Conservation (phyloP, 140 eudicot genomes). For the Senecio squalidus region DNA sequence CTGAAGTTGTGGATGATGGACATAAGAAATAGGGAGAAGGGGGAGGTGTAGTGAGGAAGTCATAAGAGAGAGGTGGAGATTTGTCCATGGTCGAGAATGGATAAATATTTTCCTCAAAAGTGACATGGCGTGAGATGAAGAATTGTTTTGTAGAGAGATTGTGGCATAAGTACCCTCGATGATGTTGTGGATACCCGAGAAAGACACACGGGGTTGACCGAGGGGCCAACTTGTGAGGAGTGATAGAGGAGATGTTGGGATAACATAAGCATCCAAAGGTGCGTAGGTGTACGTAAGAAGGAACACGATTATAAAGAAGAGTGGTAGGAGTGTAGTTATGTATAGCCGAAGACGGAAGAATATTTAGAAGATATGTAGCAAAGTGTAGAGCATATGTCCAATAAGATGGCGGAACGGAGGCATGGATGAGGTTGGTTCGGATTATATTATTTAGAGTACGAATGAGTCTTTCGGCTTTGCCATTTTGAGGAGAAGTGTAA, state of each 20-base stretch:
- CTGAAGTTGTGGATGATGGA: too few species aligned
- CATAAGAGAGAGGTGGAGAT: too few species aligned
- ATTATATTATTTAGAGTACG: background rate
- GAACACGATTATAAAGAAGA: background rate
- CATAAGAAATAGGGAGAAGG: too few species aligned
- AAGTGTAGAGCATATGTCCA: background rate
- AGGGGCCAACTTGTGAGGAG: background rate
- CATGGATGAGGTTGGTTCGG: background rate
- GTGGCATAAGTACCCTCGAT: background rate
- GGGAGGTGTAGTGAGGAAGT: too few species aligned
- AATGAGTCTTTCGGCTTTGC: background rate
- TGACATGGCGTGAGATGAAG: background rate
- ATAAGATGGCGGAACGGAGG: background rate
- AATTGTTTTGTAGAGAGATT: background rate
- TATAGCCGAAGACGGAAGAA: background rate
- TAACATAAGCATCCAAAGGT: slow-evolving; percentile 1
- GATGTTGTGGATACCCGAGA: background rate
- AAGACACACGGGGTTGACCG: background rate
- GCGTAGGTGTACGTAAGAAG: background rate
- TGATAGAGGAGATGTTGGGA: background rate
- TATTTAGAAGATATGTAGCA: background rate
- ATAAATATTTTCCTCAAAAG: background rate
- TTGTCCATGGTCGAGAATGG: background rate
- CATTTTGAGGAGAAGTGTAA: background rate
- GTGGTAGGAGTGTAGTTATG: background rate